These are phyloP conservation scores for Chrysoporthe cubensis DNA, from an alignment of 2,329 filamentous ascomycete genomes.

Conservation along the genomic window DNA sequence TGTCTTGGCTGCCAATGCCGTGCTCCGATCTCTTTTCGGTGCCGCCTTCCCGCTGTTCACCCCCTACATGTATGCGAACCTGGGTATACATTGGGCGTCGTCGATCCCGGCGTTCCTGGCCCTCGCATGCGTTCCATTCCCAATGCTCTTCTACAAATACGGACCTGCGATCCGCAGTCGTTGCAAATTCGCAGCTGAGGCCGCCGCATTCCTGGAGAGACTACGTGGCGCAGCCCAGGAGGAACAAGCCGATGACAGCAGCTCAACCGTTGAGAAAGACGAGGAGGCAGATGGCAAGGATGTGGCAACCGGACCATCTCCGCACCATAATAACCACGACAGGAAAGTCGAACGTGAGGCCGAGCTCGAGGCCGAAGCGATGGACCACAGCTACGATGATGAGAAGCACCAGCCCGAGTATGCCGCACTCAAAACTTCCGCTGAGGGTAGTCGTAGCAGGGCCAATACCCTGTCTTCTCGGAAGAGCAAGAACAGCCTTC, in stretches of 20 bases:
- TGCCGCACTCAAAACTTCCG: neutral
- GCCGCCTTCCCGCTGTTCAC: constrained; percentile 77
- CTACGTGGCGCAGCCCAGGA: constrained; percentile 8
- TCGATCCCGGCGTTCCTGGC: constrained; percentile 76
- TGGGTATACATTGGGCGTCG: constrained; percentile 77
- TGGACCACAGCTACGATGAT: constrained; percentile 14
- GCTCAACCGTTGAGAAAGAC: neutral
- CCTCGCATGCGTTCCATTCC: constrained; percentile 56
- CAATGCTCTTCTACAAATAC: constrained; percentile 64
- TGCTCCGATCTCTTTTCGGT: constrained; percentile 73
- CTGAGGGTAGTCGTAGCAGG: neutral
- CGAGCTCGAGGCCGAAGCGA: constrained; percentile 18
- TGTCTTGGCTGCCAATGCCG: constrained; percentile 72
- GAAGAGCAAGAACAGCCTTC: constrained; percentile 4
- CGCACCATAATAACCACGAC: neutral
- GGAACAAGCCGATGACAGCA: neutral
- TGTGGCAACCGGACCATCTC: neutral
- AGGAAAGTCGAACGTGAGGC: neutral
- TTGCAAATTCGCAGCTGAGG: constrained; percentile 59
- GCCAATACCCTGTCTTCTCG: neutral
- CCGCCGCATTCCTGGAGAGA: constrained; percentile 20
- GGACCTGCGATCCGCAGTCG: constrained; percentile 54
- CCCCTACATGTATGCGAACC: constrained; percentile 56
- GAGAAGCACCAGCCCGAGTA: constrained; percentile 8
- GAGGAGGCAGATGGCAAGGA: constrained; percentile 2